Evolutionary conservation across 192 early-diverging fungal genomes (phyloP).

Genomic region (Coemansia sp.): DNA sequence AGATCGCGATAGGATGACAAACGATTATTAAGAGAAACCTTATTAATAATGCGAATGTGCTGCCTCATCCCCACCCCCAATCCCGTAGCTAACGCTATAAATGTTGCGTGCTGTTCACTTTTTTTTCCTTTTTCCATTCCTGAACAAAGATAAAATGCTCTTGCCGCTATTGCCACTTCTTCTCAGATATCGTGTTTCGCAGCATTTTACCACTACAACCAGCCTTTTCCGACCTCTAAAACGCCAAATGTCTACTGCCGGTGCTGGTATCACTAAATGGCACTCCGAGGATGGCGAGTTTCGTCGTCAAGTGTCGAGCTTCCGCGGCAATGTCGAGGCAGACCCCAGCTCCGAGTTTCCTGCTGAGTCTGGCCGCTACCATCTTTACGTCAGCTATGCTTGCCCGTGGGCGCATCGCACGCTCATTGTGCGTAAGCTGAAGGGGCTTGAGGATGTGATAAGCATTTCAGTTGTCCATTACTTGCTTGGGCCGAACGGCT

Average conservation of each 20-base stretch:
- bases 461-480: conserved; percentile 84
- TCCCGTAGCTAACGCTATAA: no score
- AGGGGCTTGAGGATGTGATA: conserved; percentile 84
- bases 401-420: conserved; percentile 87
- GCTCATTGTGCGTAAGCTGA: conserved; percentile 81
- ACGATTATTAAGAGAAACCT: neutral
- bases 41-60: no score
- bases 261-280: conserved; percentile 56
- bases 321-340: conserved; percentile 61
- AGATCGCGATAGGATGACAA: neutral
- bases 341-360: conserved; percentile 64
- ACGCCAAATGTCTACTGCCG: neutral
- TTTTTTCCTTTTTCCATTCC: neutral
- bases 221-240: neutral
- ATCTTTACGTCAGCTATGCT: conserved; percentile 69
- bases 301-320: conserved; percentile 69
- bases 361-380: conserved; percentile 79
- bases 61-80: neutral
- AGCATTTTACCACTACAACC: neutral
- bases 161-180: neutral
- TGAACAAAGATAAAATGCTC: neutral
- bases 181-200: neutral
- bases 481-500: conserved; percentile 74
- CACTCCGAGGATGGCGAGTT: conserved; percentile 77
- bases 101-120: no score